Conservation (phyloP, 164 flowering plant genomes). For the Tinospora cordifolia region DNA sequence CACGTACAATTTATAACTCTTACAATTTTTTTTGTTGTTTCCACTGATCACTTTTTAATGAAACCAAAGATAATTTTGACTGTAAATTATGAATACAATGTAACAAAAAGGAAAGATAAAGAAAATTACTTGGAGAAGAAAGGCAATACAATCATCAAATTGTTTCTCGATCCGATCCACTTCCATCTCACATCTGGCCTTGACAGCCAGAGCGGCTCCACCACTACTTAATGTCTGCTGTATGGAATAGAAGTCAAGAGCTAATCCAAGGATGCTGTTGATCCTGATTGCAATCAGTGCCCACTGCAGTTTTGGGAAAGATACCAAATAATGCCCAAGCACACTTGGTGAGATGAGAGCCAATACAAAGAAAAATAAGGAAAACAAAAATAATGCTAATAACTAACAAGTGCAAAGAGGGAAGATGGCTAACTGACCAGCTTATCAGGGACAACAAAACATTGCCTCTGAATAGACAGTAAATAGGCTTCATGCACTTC, state of each 20-base stretch:
- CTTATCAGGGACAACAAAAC: conserved; percentile 96
- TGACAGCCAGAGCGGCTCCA: conserved; percentile 70
- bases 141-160: conserved; percentile 91
- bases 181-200: conserved; percentile 83
- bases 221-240: conserved; percentile 70
- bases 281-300: conserved; percentile 86
- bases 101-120: conserved; percentile 4
- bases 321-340: conserved; percentile 1
- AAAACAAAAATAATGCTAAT: not conserved
- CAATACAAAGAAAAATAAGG: conserved; percentile 2
- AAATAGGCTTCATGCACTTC: conserved; percentile 92
- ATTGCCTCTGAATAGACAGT: conserved; percentile 82
- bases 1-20: too few relatives aligned
- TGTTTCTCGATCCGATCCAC: conserved; percentile 81
- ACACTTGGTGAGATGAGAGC: not conserved
- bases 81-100: not conserved
- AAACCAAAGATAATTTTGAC: not conserved
- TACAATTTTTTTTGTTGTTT: too few relatives aligned
- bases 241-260: conserved; percentile 79
- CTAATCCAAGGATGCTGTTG: conserved; percentile 87
- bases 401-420: not conserved
- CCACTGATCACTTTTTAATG: too few relatives aligned
- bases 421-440: conserved; percentile 37
- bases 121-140: conserved; percentile 75
- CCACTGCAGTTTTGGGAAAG: conserved; percentile 49